phyloP scores from a whole-genome alignment of 495 filamentous ascomycete genomes.

The Hypomontagnella submonticulosa region DNA sequence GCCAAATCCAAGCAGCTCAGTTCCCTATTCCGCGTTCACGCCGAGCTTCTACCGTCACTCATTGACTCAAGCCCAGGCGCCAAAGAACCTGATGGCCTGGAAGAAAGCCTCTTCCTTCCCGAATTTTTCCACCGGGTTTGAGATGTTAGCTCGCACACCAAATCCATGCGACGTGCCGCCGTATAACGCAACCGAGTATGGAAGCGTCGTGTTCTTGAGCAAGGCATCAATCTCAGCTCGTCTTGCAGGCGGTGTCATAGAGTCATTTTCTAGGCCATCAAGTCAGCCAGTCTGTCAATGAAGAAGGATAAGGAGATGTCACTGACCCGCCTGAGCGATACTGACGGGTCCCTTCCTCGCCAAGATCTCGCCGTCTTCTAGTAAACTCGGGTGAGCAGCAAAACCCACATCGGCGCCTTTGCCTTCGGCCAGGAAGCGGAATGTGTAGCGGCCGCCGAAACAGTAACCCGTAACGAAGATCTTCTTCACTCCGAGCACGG shows the following conservation, averaged over 20 bases:
- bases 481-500: constrained; percentile 65
- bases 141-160: constrained; percentile 70
- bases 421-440: constrained; percentile 55
- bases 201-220: constrained; percentile 41
- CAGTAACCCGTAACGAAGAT: constrained; percentile 78
- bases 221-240: constrained; percentile 63
- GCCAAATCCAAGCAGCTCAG: no score
- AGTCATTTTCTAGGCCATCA: constrained; percentile 64
- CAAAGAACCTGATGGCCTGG: constrained; percentile 80
- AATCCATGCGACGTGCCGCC: constrained; percentile 76
- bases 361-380: constrained; percentile 71
- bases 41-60: not conserved
- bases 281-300: constrained; percentile 9
- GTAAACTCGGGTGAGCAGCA: constrained; percentile 75
- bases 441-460: constrained; percentile 59
- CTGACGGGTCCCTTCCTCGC: constrained; percentile 71
- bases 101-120: constrained; percentile 82
- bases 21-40: no score
- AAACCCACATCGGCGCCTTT: constrained; percentile 69
- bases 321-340: constrained; percentile 74
- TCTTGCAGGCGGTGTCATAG: constrained; percentile 69
- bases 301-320: not conserved
- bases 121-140: constrained; percentile 67
- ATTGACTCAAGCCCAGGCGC: constrained; percentile 45
- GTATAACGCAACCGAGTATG: constrained; percentile 76